These are phyloP conservation scores for Epichloe amarillans DNA, from an alignment of 2,329 filamentous ascomycete genomes.

Conservation along the genomic window DNA sequence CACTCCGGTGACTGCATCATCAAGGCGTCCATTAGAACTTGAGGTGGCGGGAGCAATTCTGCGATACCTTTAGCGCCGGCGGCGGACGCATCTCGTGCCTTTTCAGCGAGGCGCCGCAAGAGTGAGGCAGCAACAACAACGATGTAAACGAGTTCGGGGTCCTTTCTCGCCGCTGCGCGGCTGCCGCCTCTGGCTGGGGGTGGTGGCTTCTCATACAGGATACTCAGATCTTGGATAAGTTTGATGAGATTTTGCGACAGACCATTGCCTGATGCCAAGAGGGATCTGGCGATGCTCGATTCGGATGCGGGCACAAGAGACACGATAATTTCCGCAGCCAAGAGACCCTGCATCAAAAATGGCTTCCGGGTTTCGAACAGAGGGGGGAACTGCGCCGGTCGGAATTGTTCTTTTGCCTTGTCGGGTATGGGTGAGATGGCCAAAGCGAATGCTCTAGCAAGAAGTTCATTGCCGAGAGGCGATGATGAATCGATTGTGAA, in stretches of 20 bases:
- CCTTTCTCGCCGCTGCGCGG: slow-evolving; percentile 25
- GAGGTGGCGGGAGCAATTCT: slow-evolving; percentile 50
- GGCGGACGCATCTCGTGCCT: slow-evolving; percentile 45
- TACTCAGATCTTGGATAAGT: slow-evolving; percentile 59
- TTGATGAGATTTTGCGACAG: slow-evolving; percentile 70
- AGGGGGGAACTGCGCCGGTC: slow-evolving; percentile 45
- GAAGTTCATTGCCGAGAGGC: slow-evolving; percentile 57
- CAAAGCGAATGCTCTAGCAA: slow-evolving; percentile 78
- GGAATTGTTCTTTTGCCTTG: slow-evolving; percentile 34
- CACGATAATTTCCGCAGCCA: slow-evolving; percentile 79
- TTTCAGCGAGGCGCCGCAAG: slow-evolving; percentile 55
- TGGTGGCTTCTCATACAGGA: slow-evolving; percentile 35
- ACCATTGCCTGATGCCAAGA: slow-evolving; percentile 73
- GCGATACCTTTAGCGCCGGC: slow-evolving; percentile 38
- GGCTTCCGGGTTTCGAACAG: slow-evolving; percentile 76
- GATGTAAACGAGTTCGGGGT: slow-evolving; percentile 46
- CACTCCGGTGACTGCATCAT: slow-evolving; percentile 49
- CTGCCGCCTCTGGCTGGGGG: slow-evolving; percentile 15
- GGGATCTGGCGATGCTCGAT: slow-evolving; percentile 56
- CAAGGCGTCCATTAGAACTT: slow-evolving; percentile 53
- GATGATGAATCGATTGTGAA: slow-evolving; percentile 59
- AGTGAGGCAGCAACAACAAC: slow-evolving; percentile 55
- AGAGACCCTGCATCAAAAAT: slow-evolving; percentile 74
- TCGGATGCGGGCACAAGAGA: slow-evolving; percentile 62
- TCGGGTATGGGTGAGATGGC: slow-evolving; percentile 78